These are phyloP conservation scores for Musa acuminata DNA, from an alignment of 176 grass and related monocot genomes.

Conservation along the genomic window DNA sequence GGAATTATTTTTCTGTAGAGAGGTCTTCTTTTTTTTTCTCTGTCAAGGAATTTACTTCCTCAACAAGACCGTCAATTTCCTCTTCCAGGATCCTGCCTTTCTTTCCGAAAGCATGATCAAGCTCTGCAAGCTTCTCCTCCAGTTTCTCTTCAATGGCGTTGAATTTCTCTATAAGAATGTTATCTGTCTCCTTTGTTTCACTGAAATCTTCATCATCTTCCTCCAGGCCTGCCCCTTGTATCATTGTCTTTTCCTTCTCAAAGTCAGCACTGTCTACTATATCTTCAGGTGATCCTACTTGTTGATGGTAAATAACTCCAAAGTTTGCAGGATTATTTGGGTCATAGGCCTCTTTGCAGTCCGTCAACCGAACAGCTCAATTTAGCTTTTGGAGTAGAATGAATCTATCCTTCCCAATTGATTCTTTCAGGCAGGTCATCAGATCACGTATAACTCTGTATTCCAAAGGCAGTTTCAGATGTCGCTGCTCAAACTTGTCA, in stretches of 20 bases:
- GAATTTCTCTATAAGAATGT: constrained; percentile 65
- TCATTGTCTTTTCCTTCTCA: constrained; percentile 67
- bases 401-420: constrained; percentile 74
- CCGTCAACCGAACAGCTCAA: constrained; percentile 68
- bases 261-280: constrained; percentile 51
- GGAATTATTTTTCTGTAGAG: constrained; percentile 77
- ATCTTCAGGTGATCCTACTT: constrained; percentile 64
- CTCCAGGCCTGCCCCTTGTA: constrained; percentile 36
- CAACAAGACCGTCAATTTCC: constrained; percentile 70
- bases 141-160: constrained; percentile 73
- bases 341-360: constrained; percentile 74
- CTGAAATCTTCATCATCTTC: constrained; percentile 57
- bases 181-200: constrained; percentile 60
- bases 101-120: constrained; percentile 91
- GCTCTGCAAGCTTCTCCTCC: constrained; percentile 47
- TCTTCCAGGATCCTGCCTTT: constrained; percentile 74
- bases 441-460: constrained; percentile 88
- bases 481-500: constrained; percentile 65
- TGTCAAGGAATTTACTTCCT: constrained; percentile 58
- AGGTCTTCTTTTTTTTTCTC: constrained; percentile 73
- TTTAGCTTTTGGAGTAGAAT: constrained; percentile 84
- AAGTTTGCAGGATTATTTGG: constrained; percentile 78
- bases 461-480: constrained; percentile 70
- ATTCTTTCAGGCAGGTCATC: constrained; percentile 74
- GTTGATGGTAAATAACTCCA: constrained; percentile 70